A percentile compares a stretch with the other conserved stretches of the same genome.
These are phyloP conservation scores for Aspergillus transmontanensis DNA, from an alignment of 2,329 filamentous ascomycete genomes.

Conservation along the genomic window DNA sequence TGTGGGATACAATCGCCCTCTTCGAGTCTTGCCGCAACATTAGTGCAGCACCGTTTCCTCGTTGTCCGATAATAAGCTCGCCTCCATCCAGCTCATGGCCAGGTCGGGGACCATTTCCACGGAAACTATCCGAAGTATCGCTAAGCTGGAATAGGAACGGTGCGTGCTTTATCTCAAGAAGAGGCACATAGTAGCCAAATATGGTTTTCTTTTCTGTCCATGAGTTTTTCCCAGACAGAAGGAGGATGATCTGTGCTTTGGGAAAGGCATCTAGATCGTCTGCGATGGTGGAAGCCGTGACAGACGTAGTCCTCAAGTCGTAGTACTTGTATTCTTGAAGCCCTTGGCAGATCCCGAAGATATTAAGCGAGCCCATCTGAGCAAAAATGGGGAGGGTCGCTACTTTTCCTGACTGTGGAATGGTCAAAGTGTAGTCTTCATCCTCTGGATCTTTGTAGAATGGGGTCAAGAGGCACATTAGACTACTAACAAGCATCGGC, in stretches of 20 bases:
- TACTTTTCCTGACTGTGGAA: not conserved
- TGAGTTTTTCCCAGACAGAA: not conserved
- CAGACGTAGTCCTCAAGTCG: not conserved
- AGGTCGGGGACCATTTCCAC: not conserved
- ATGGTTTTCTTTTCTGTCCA: not conserved
- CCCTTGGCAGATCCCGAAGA: too few species aligned
- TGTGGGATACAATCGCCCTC: not conserved
- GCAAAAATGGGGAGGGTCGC: not conserved
- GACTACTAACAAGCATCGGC: not conserved
- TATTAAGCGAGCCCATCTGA: not conserved
- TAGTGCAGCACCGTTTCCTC: not conserved
- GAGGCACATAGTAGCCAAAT: not conserved
- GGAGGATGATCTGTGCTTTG: not conserved
- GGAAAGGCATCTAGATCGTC: not conserved
- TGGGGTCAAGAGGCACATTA: not conserved
- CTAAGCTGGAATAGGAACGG: not conserved
- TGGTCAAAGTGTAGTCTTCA: not conserved
- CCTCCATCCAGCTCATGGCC: not conserved
- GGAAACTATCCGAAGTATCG: not conserved
- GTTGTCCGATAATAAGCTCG: not conserved
- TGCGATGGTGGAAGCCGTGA: not conserved
- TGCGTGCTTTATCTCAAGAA: not conserved
- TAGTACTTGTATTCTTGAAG: not conserved
- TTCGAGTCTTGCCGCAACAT: not conserved
- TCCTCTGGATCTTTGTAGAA: not conserved